phyloP scores from a whole-genome alignment of 345 rosid genomes.

The Brassica nigra region DNA sequence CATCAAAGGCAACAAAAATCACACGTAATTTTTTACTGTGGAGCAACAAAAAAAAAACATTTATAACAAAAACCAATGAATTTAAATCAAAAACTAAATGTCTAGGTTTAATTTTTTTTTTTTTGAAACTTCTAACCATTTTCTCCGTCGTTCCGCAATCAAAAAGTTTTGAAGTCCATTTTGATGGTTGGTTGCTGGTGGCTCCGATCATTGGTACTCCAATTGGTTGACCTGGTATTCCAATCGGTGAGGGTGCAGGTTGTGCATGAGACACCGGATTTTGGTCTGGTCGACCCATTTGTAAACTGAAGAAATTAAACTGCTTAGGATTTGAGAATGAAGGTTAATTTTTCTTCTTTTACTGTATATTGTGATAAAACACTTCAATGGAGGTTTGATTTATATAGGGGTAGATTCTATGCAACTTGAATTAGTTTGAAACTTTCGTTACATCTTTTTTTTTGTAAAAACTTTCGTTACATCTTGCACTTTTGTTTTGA shows the following conservation, averaged over 20 bases:
- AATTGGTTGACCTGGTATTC: conserved; percentile 1
- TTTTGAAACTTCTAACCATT: conserved; percentile 43
- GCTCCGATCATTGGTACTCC: conserved; percentile 13
- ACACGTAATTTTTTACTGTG: not conserved
- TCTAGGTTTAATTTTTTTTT: not conserved
- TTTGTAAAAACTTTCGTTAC: not conserved
- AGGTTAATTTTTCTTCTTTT: not conserved
- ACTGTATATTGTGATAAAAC: not conserved
- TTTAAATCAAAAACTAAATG: not conserved
- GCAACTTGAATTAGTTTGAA: conserved; percentile 18
- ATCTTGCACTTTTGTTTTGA: not conserved
- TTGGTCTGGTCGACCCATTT: conserved; percentile 36
- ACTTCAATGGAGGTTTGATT: not conserved
- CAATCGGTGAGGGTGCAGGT: not conserved
- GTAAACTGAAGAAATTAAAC: not conserved
- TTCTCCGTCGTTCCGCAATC: conserved; percentile 66
- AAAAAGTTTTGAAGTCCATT: conserved; percentile 63
- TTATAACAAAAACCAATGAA: not conserved
- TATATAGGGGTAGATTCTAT: not conserved
- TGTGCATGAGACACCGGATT: conserved; percentile 16
- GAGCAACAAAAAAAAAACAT: not conserved
- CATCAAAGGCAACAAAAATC: not conserved
- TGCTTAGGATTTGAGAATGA: not conserved
- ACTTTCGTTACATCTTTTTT: not conserved
- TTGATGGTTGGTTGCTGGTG: conserved; percentile 18